Base-by-base conservation (phyloP, 1,139 yeast species). In the Pichia sp. region DNA sequence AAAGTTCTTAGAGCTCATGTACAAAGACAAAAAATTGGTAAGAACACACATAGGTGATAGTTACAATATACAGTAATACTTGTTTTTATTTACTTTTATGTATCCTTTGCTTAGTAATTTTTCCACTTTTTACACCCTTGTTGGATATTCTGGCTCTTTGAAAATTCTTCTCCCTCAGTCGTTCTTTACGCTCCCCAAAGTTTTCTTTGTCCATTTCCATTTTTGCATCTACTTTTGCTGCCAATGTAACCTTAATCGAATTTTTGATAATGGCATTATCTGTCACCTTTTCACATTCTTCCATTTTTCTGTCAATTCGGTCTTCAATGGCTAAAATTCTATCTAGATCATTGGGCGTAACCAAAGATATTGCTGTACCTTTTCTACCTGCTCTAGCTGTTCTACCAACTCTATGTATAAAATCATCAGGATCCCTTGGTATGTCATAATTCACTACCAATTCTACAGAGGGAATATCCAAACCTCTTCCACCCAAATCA, bases 391-490 rank as follows among this genome's bases (percentile, higher is more conserved):
- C 98, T 72, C 99, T 84, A n/a, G 98, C 99, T 17, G 98, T 91
- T 77, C 99, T 86, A 72, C 99, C 99, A n/a, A 89, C 95, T 60
- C 99, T 72, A 65, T 91, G 99, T 44, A 91, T 85, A 56, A 84
- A 93, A 60, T 89, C 96, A 60, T 91, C 97, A 0, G 98, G 89
- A 60, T 91, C 96, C 4, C 94, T 88, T 5, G 98, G 98, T 28
- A 91, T 75, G 58, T 93, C 98, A 56, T 75, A 91, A 59, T 93
- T 91, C 26, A 93, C 66, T 31, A 93, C 98, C 51, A 89, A 67
- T 55, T 80, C 91, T 5, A 91, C 98, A 4, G 77, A 71, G 2
- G 98, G 98, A 39, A 91, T 91, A 72, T 91, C 98, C 52, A 91
- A 72, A 61, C 99, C 99, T 74, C 99, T 79, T 33, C 95, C 79